Evolutionary conservation across 306 rosid genomes (phyloP).

Genomic region (Vigna trinervia): DNA sequence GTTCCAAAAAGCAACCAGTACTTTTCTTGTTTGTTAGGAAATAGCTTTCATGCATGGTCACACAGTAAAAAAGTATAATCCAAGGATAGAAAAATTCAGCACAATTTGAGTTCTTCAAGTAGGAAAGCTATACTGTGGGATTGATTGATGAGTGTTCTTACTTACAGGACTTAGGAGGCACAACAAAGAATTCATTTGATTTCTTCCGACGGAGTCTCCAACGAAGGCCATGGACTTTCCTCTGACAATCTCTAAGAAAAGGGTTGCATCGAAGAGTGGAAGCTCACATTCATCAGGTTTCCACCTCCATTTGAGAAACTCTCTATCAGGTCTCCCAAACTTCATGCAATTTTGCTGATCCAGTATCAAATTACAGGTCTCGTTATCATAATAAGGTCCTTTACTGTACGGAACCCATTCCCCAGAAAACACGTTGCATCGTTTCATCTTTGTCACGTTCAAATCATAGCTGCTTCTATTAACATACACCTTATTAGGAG

Average conservation of each 20-base stretch:
- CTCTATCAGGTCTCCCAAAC: conserved; percentile 70
- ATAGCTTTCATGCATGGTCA: neutral
- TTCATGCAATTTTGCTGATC: conserved; percentile 83
- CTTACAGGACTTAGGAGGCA: conserved; percentile 65
- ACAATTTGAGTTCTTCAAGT: neutral
- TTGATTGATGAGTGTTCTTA: neutral
- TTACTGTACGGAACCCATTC: conserved; percentile 66
- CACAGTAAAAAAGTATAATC: neutral
- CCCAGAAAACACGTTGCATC: conserved; percentile 68
- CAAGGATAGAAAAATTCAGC: neutral
- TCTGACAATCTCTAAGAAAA: conserved; percentile 63
- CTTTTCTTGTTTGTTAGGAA: neutral
- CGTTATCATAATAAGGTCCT: conserved; percentile 66
- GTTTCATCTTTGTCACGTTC: conserved; percentile 19
- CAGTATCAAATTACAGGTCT: conserved; percentile 60
- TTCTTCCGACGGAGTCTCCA: conserved; percentile 83
- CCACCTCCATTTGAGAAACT: conserved; percentile 79
- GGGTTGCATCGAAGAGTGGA: conserved; percentile 69
- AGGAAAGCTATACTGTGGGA: neutral
- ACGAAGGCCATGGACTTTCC: conserved; percentile 82
- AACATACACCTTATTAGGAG: conserved; percentile 21
- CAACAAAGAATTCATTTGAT: conserved; percentile 78
- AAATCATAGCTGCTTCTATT: neutral
- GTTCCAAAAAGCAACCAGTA: neutral
- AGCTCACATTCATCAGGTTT: conserved; percentile 74